Conservation (phyloP, 2,329 filamentous ascomycete species). For the Fusarium protoensiforme region DNA sequence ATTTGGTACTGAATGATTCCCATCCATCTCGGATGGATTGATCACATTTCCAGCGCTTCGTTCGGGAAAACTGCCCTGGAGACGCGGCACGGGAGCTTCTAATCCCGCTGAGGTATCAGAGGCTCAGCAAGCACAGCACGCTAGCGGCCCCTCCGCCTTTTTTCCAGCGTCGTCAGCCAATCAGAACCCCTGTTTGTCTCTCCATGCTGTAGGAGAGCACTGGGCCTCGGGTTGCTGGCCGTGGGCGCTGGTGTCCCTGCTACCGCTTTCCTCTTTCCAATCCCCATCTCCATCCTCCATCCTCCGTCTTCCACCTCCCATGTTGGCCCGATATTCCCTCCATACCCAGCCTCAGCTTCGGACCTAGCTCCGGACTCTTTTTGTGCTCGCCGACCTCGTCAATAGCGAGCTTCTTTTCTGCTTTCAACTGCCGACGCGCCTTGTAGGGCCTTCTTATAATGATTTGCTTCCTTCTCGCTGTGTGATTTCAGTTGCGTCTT, state of each 20-base stretch:
- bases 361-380: not conserved
- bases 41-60: constrained; percentile 19
- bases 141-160: constrained; percentile 20
- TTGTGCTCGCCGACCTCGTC: not conserved
- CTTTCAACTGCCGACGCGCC: constrained; percentile 34
- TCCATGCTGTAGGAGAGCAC: constrained; percentile 27
- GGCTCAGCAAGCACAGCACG: constrained; percentile 3
- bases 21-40: not conserved
- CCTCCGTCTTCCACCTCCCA: constrained; percentile 24
- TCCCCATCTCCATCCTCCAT: constrained; percentile 30
- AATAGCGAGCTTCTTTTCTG: constrained; percentile 15
- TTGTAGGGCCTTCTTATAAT: constrained; percentile 48
- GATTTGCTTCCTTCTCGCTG: constrained; percentile 34
- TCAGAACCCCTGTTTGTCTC: constrained; percentile 9
- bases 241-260: constrained; percentile 23
- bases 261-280: constrained; percentile 35
- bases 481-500: constrained; percentile 32
- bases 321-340: constrained; percentile 11
- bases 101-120: constrained; percentile 18
- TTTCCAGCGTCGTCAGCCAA: constrained; percentile 12
- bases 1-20: not conserved
- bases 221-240: constrained; percentile 36
- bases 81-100: not conserved
- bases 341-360: constrained; percentile 20
- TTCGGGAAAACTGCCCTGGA: not conserved